Evolutionary conservation across 1,284 basidiomycete species (phyloP), one percentile per base, ranked within the genome.

Genomic region (Fomitopsis pinicola): DNA sequence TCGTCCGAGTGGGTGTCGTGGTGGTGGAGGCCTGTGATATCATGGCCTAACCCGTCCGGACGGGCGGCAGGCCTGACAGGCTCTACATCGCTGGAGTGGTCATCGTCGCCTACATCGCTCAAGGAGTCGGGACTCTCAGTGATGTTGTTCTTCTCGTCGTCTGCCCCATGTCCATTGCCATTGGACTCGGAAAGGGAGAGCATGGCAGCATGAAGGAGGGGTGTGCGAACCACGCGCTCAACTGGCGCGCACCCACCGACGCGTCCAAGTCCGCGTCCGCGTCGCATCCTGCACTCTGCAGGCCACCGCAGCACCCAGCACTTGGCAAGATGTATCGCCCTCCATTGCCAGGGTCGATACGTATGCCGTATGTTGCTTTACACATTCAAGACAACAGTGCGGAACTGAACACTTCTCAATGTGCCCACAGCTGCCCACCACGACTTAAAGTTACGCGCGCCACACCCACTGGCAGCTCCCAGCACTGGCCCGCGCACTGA

Each of bases 131-230:
- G 48, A n/a, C 40, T 48, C 30, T 48, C 33, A 4, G 15, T 22
- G 10, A 30, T 9, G 45, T 4, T 28, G 5, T 57, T 19, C 26
- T 63, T 60, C 53, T 58, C 61, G 48, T 59, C 59, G 36, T 45
- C 52, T 17, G 22, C 0, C 6, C 35, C 52, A 26, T 54, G 30
- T 38, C 58, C 62, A 42, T 45, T 48, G 17, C 58, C 62, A 42
- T 45, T 48, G 19, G 60, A 42, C 35, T 62, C 62, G 22, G 14
- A 15, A 10, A 15, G 38, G 38, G 62, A 59, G 19, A 60, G 53
- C 67, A 66, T 66, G 35, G 36, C 55, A 45, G 58, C 48, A 59
- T 59, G 36, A 17, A 33, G 42, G 12, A 35, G 26, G 15, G 42
- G 28, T 38, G 52, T 54, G 52, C 35, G 52, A 54, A 38, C n/a